These are phyloP conservation scores for Epichloe gansuensis DNA, from an alignment of 2,329 filamentous ascomycete genomes.

Conservation along the genomic window DNA sequence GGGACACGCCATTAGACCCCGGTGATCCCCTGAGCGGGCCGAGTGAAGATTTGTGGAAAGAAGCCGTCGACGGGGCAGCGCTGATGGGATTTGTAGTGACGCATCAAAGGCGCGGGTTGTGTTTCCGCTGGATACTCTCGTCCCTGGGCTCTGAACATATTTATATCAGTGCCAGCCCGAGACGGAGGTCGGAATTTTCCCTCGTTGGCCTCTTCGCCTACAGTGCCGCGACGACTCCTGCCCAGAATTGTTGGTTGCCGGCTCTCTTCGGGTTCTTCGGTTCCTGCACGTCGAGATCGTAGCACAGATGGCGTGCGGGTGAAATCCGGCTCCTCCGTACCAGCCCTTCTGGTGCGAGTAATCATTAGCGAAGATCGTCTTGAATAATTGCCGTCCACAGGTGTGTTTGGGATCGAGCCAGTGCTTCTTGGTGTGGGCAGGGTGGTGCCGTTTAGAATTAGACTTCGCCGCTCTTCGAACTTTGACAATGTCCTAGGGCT, in stretches of 20 bases:
- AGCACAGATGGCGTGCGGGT: slow-evolving; percentile 37
- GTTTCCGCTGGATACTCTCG: slow-evolving; percentile 20
- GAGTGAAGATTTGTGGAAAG: slow-evolving; percentile 33
- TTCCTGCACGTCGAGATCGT: slow-evolving; percentile 31
- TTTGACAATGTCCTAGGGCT: slow-evolving; percentile 38
- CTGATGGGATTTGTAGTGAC: slow-evolving; percentile 27
- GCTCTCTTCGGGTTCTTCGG: slow-evolving; percentile 36
- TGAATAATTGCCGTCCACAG: slow-evolving; percentile 23
- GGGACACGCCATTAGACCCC: slow-evolving; percentile 24
- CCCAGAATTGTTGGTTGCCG: slow-evolving; percentile 31
- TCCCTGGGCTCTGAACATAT: slow-evolving; percentile 20
- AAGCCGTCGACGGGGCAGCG: slow-evolving; percentile 41
- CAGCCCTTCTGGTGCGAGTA: slow-evolving; percentile 32
- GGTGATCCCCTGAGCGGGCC: slow-evolving; percentile 32
- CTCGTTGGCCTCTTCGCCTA: slow-evolving; percentile 38
- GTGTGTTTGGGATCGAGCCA: slow-evolving; percentile 26
- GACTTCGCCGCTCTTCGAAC: slow-evolving; percentile 41
- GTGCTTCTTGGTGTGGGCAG: slow-evolving; percentile 33
- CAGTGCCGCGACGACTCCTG: slow-evolving; percentile 33
- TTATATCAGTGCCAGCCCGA: slow-evolving; percentile 45
- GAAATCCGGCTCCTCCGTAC: slow-evolving; percentile 39
- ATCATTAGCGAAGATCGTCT: slow-evolving; percentile 44
- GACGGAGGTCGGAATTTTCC: slow-evolving; percentile 43
- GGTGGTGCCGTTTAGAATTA: slow-evolving; percentile 31
- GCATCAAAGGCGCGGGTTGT: slow-evolving; percentile 22